Percentiles rank a stretch among this genome's conserved stretches.
Evolutionary conservation across 176 grass and related monocot species (phyloP).

Genomic region (Phragmites australis): DNA sequence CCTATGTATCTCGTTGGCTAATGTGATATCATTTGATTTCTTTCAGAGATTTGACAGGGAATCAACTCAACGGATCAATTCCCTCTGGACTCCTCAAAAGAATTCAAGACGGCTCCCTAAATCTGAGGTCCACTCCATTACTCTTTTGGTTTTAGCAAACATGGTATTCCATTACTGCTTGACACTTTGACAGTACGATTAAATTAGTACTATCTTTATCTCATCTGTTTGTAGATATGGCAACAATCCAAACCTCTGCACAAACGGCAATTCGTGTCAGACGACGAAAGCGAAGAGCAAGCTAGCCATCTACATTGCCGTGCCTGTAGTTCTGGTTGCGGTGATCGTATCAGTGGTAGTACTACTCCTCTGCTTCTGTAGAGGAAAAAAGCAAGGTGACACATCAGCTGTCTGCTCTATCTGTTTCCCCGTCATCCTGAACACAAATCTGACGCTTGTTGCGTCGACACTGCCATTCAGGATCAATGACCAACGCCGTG

Average conservation of each 20-base stretch:
- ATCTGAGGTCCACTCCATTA: slow-evolving; percentile 40
- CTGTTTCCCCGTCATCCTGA: background rate
- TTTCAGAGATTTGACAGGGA: slow-evolving; percentile 66
- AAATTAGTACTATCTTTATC: too few relatives aligned
- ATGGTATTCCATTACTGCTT: too few relatives aligned
- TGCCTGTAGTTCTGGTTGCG: slow-evolving; percentile 31
- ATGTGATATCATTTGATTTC: slow-evolving; percentile 17
- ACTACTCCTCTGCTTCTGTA: slow-evolving; percentile 18
- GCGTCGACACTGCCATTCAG: background rate
- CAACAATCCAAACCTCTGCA: slow-evolving; percentile 52
- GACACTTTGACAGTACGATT: too few relatives aligned
- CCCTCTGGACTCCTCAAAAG: slow-evolving; percentile 50
- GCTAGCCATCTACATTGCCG: slow-evolving; percentile 38
- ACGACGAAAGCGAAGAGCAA: slow-evolving; percentile 37
- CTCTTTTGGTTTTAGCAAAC: too few relatives aligned
- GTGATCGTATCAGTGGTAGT: slow-evolving; percentile 25
- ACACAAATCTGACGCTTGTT: background rate
- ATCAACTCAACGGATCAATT: slow-evolving; percentile 48
- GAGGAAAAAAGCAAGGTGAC: slow-evolving; percentile 39
- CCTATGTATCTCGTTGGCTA: too few relatives aligned
- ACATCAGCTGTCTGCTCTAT: background rate
- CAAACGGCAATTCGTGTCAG: slow-evolving; percentile 37
- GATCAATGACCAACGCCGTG: background rate
- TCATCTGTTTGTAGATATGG: slow-evolving; percentile 46
- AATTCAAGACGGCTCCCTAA: slow-evolving; percentile 46